Evolutionary conservation across 2,329 filamentous ascomycete genomes (phyloP).

Genomic region (Apiospora arundinis): DNA sequence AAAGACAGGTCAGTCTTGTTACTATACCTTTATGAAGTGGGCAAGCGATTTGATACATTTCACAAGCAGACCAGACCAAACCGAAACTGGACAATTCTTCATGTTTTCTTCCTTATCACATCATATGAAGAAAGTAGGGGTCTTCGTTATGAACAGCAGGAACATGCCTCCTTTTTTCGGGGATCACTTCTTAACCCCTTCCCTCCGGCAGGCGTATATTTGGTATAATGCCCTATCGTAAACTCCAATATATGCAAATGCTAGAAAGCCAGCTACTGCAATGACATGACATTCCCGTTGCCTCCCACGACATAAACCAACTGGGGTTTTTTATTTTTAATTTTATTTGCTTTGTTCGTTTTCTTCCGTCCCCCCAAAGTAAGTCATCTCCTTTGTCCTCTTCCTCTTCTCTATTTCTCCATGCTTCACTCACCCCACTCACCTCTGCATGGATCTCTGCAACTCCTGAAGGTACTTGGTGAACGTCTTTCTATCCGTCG

Average conservation of each 20-base stretch:
- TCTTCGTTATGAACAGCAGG: neutral
- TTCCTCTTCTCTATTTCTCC: neutral
- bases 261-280: conserved; percentile 16
- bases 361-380: no score
- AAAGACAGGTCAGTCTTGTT: no score
- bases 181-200: neutral
- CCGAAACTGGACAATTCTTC: no score
- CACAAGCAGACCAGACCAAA: neutral
- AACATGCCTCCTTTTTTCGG: neutral
- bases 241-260: conserved; percentile 21
- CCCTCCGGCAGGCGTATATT: conserved; percentile 1
- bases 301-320: neutral
- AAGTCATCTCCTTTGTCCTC: neutral
- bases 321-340: neutral
- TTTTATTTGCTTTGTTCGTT: no score
- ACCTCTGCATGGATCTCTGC: conserved; percentile 22
- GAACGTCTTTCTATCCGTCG: conserved; percentile 66
- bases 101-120: neutral
- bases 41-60: neutral
- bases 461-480: conserved; percentile 68
- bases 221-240: conserved; percentile 23
- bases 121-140: neutral
- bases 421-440: neutral
- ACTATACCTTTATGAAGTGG: no score
- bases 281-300: neutral